Percentiles rank a stretch among this genome's conserved stretches.
These are phyloP conservation scores for Telopea speciosissima DNA, from an alignment of 177 flowering plant species.

Conservation along the genomic window DNA sequence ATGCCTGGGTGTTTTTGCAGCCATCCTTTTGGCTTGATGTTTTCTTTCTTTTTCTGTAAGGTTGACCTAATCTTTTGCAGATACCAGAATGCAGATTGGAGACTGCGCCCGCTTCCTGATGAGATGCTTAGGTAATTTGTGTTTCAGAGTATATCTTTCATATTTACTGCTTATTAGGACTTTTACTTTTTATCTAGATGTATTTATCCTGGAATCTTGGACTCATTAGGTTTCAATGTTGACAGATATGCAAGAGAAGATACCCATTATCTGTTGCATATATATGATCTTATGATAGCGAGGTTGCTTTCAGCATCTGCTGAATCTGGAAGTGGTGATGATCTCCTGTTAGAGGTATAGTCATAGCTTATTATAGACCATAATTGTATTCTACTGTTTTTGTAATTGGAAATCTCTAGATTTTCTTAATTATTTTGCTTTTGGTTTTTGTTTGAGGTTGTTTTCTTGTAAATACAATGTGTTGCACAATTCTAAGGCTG, in stretches of 20 bases:
- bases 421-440: too few relatives aligned
- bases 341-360: slow-evolving; percentile 62
- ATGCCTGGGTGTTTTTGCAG: not conserved
- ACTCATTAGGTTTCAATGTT: slow-evolving; percentile 10
- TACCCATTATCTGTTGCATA: slow-evolving; percentile 86
- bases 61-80: slow-evolving; percentile 38
- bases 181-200: not conserved
- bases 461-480: too few relatives aligned
- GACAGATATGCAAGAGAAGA: slow-evolving; percentile 96
- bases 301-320: slow-evolving; percentile 39
- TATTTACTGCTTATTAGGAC: not conserved
- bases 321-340: slow-evolving; percentile 37
- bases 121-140: slow-evolving; percentile 71
- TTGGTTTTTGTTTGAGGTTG: too few relatives aligned
- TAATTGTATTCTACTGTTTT: not conserved
- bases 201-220: slow-evolving; percentile 5
- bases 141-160: not conserved
- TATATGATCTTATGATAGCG: slow-evolving; percentile 73
- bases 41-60: not conserved
- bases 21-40: not conserved
- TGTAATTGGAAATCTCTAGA: not conserved
- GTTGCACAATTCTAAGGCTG: too few relatives aligned
- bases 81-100: slow-evolving; percentile 99
- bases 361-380: not conserved
- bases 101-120: slow-evolving; percentile 82